These are phyloP conservation scores for Trypanosoma boissoni DNA, from an alignment of 208 protist genomes.

Conservation along the genomic window DNA sequence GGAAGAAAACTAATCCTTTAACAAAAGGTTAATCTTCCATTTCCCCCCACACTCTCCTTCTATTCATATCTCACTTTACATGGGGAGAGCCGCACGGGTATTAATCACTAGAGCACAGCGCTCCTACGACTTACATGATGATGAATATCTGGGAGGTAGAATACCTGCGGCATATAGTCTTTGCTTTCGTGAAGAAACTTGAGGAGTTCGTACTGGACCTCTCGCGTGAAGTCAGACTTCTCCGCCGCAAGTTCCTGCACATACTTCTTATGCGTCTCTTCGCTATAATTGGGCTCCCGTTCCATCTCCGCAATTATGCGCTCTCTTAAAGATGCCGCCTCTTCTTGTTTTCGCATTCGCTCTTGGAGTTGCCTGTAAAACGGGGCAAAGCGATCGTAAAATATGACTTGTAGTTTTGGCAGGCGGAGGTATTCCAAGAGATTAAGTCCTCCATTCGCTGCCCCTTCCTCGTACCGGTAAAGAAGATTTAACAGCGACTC, in stretches of 20 bases:
- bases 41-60: too few relatives aligned
- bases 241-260: slow-evolving; percentile 42
- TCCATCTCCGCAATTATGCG: slow-evolving; percentile 37
- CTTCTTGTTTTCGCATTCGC: slow-evolving; percentile 44
- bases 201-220: slow-evolving; percentile 78
- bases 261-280: slow-evolving; percentile 32
- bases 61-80: too few relatives aligned
- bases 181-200: slow-evolving; percentile 85
- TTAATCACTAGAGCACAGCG: too few relatives aligned
- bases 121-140: too few relatives aligned
- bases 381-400: slow-evolving; percentile 60
- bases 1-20: too few relatives aligned
- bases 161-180: slow-evolving; percentile 65
- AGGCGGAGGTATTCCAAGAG: slow-evolving; percentile 72
- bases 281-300: slow-evolving; percentile 20
- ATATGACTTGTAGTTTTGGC: slow-evolving; percentile 66
- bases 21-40: too few relatives aligned
- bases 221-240: slow-evolving; percentile 41
- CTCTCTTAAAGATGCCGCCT: slow-evolving; percentile 37
- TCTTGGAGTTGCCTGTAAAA: slow-evolving; percentile 71
- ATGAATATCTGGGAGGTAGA: slow-evolving; percentile 75
- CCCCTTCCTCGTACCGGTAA: slow-evolving; percentile 72
- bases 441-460: slow-evolving; percentile 34
- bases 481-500: slow-evolving; percentile 81
- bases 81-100: too few relatives aligned